Evolutionary conservation across 768 basidiomycete species (phyloP), one percentile per base, ranked within the genome.

Genomic region (Boletus edulis): DNA sequence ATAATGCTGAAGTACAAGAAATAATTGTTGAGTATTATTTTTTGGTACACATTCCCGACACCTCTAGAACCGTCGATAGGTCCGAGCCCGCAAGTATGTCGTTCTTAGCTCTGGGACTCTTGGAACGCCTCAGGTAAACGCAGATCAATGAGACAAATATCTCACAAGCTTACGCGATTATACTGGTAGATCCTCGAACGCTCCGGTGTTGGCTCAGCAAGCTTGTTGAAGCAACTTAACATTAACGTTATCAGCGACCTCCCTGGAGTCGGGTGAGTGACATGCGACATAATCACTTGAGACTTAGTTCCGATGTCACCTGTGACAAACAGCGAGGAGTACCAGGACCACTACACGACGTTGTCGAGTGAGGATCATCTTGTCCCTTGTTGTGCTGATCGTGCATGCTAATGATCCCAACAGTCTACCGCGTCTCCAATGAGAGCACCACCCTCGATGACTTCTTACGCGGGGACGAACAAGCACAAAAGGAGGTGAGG

Each of bases 271-370:
- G 34, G 84, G 82, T 82, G 63, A 35, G 81, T 66, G 13, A 15
- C 32, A 29, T 47, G 39, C 7, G 24, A 17, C 20, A 18, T n/a
- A 41, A 51, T 53, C 24, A 11, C 12, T 3, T 34, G 6, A 34
- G 22, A 39, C 14, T 48, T 12, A n/a, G 18, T 37, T 42, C 59
- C 50, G 43, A 59, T 17, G 41, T 13, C 11, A 37, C 49, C 54
- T 43, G 34, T 32, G 15, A 41, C 6, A 27, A 35, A 46, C 53
- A 84, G 85, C 43, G 84, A 87, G 67, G 71, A 87, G 67, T 88
- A 87, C 69, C 85, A 87, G 67, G 86, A 87, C 62, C 86, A 87
- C 63, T 88, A 87, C 67, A 87, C 85, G 12, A 87, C 85, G 1
- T 75, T 87, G 32, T 81, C 82, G 2, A 69, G 84, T 85, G 59